These are phyloP conservation scores for Rhizopus sp. DNA, from an alignment of 371 early-diverging fungal genomes.

Conservation along the genomic window DNA sequence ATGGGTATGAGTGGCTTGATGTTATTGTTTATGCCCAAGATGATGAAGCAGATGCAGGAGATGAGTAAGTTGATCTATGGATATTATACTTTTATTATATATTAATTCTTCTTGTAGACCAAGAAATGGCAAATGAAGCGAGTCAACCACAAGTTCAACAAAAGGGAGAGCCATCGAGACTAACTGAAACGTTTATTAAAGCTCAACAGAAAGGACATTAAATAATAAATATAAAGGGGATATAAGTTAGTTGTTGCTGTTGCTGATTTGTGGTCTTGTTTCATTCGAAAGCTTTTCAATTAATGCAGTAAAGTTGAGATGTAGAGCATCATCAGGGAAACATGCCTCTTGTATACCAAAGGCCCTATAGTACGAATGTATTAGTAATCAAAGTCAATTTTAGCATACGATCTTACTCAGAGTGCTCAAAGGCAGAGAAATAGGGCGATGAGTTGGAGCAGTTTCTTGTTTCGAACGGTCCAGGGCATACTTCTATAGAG, in stretches of 20 bases:
- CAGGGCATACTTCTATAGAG: constrained; percentile 5
- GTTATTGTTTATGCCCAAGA: constrained; percentile 52
- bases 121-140: constrained; percentile 41
- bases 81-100: not conserved
- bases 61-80: constrained; percentile 32
- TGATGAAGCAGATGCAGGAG: constrained; percentile 35
- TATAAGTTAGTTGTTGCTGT: not conserved
- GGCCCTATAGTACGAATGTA: not conserved
- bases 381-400: not conserved
- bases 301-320: constrained; percentile 3
- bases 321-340: not conserved
- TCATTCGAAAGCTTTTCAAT: not conserved
- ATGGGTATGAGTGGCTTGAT: constrained; percentile 45
- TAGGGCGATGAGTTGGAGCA: constrained; percentile 13
- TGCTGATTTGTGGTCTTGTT: not conserved
- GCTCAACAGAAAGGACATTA: not conserved
- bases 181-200: not conserved
- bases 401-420: not conserved
- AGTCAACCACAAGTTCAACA: constrained; percentile 29
- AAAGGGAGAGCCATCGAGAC: not conserved
- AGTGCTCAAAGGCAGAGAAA: constrained; percentile 1
- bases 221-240: not conserved
- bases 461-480: constrained; percentile 20
- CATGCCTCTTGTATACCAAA: constrained; percentile 4
- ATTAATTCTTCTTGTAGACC: constrained; percentile 26